phyloP scores from a whole-genome alignment of 139 green algal species.

The Pleodorina starrii region DNA sequence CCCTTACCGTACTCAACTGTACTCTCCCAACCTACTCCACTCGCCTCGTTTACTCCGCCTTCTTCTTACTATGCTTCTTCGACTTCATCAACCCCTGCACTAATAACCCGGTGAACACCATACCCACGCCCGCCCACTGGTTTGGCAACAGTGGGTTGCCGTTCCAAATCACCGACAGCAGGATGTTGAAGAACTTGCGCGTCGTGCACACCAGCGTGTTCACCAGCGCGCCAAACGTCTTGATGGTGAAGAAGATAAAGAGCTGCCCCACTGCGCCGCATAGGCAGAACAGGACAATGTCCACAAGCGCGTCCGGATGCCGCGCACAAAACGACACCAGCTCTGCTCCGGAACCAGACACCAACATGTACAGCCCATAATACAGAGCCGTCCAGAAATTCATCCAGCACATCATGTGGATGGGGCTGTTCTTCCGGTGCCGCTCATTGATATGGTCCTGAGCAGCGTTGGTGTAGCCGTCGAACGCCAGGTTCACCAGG shows the following conservation, averaged over 20 bases:
- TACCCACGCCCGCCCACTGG: slow-evolving; percentile 92
- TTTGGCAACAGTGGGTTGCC: slow-evolving; percentile 80
- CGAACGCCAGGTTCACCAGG: slow-evolving; percentile 91
- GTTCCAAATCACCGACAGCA: slow-evolving; percentile 81
- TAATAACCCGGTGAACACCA: slow-evolving; percentile 94
- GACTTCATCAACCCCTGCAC: slow-evolving; percentile 80
- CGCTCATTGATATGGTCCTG: slow-evolving; percentile 90
- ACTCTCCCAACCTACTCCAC: no score
- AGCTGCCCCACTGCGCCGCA: slow-evolving; percentile 96
- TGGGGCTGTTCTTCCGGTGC: slow-evolving; percentile 77
- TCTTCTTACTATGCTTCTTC: slow-evolving; percentile 53
- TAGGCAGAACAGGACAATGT: slow-evolving; percentile 94
- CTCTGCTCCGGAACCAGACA: slow-evolving; percentile 54
- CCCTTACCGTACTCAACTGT: no score
- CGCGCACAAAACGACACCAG: slow-evolving; percentile 81
- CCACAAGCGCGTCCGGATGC: slow-evolving; percentile 80
- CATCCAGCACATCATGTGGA: slow-evolving; percentile 98
- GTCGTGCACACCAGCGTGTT: slow-evolving; percentile 97
- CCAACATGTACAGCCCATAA: slow-evolving; percentile 85
- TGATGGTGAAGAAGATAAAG: slow-evolving; percentile 99
- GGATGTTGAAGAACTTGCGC: slow-evolving; percentile 99
- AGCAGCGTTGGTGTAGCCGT: slow-evolving; percentile 96
- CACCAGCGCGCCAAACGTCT: slow-evolving; percentile 90
- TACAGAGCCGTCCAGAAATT: slow-evolving; percentile 95
- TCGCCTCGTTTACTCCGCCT: slow-evolving; percentile 25